Evolutionary conservation across 2,329 filamentous ascomycete genomes (phyloP).

Genomic region (Monosporascus sp.): DNA sequence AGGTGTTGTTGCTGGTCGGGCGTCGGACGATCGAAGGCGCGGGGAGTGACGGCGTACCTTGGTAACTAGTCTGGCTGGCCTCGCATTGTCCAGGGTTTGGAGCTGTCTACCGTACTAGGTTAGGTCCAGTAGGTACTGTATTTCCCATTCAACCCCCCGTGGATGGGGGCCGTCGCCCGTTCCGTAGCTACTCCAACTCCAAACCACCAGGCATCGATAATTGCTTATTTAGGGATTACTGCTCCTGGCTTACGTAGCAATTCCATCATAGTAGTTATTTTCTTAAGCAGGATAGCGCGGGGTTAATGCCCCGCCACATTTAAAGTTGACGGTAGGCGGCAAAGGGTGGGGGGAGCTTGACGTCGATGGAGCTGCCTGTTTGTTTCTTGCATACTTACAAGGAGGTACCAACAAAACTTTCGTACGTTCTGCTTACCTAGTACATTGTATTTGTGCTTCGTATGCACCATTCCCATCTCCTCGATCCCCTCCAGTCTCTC

Average conservation of each 20-base stretch:
- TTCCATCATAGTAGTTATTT: background rate
- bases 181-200: too few relatives aligned
- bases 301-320: background rate
- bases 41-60: too few relatives aligned
- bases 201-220: too few relatives aligned
- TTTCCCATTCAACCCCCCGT: too few relatives aligned
- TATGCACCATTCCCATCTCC: background rate
- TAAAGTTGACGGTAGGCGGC: background rate
- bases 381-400: background rate
- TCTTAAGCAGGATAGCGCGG: background rate
- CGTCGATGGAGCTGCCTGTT: background rate
- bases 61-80: too few relatives aligned
- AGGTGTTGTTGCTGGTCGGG: background rate
- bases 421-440: background rate
- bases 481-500: background rate
- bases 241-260: too few relatives aligned
- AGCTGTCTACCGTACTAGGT: too few relatives aligned
- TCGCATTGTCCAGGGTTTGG: too few relatives aligned
- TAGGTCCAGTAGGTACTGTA: too few relatives aligned
- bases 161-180: too few relatives aligned
- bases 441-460: background rate
- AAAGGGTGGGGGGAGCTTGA: background rate
- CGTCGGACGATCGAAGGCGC: background rate
- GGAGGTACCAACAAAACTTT: background rate
- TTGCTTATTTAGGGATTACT: too few relatives aligned